Evolutionary conservation across 1,284 basidiomycete species (phyloP).

Genomic region (Cryptococcus jaspeensis): DNA sequence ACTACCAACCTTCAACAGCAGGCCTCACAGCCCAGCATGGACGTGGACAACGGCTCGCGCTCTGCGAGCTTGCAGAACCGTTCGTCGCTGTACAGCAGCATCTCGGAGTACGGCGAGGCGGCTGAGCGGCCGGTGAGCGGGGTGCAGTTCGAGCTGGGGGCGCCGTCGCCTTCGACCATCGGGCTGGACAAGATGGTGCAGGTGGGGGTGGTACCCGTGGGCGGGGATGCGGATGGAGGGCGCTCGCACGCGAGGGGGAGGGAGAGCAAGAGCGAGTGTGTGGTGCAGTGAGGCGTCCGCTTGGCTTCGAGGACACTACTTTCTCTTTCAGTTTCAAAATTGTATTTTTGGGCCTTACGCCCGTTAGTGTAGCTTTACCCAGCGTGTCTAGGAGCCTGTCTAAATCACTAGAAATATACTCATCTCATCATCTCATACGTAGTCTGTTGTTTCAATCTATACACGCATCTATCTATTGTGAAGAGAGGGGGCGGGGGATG

Average conservation of each 20-base stretch:
- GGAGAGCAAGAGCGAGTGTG: conserved; percentile 32
- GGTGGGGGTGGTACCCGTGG: neutral
- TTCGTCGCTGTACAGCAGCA: conserved; percentile 11
- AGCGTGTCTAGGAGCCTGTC: no score
- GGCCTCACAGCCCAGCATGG: conserved; percentile 8
- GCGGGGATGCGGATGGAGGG: conserved; percentile 4
- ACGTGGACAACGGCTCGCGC: conserved; percentile 3
- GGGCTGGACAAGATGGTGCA: neutral
- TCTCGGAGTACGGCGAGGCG: conserved; percentile 8
- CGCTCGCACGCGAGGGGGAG: conserved; percentile 6
- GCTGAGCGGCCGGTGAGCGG: conserved; percentile 4
- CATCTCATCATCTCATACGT: neutral
- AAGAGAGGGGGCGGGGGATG: no score
- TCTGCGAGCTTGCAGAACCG: conserved; percentile 12
- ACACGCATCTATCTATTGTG: no score
- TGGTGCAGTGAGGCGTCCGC: conserved; percentile 14
- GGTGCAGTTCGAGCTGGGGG: conserved; percentile 6
- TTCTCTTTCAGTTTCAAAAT: no score
- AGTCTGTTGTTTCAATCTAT: no score
- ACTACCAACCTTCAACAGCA: neutral
- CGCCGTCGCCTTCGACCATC: neutral
- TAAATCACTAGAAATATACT: neutral
- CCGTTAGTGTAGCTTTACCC: no score
- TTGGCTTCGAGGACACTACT: no score
- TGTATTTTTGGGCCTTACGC: no score